Evolutionary conservation across 2,329 filamentous ascomycete species (phyloP), one percentile per base, ranked within the genome.

Genomic region (Alternaria sp.): DNA sequence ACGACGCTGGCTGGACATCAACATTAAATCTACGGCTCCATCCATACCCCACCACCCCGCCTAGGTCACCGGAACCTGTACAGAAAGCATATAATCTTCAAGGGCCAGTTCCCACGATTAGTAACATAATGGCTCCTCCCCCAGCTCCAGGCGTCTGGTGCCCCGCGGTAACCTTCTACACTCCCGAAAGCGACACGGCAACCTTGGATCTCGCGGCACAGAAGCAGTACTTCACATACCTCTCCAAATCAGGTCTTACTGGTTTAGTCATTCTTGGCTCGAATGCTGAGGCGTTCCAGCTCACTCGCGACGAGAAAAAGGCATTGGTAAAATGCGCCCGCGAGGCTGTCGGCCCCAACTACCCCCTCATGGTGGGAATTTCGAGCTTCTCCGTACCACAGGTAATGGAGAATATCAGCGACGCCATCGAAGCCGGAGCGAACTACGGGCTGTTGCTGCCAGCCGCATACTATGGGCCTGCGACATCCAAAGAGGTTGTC

Each of bases 221-320:
- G 59, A 69, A 75, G 41, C 75, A 80, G 65, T 83, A 82, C 76
- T 83, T 79, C 70, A 63, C 64, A 6, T 83, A 83, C 66, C 78
- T 84, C 54, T 78, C 79, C 16, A 70, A 73, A 20, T 78, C 81
- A 34, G 78, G 78, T 5, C 76, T 84, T 4, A 77, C 78, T 4
- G 82, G 82, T 14, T 78, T 84, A 14, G 80, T 83, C 5, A 76
- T 83, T 27, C 78, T 83, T 14, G 82, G 82, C 20, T 82, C 81
- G 49, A 84, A 83, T 54, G 81, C 80, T 7, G 82, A 84, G 69
- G 80, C 82, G 16, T 80, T 82, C 49, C 73, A 82, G 22, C 79
- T 84, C 32, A 83, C 81, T 0, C 75, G 79, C 54, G 75, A 78
- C 46, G 82, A 84, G 61, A 79, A 81, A 18, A 71, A 71, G 9